These are phyloP conservation scores for Zymoseptoria ardabiliae DNA, from an alignment of 2,329 filamentous ascomycete genomes.

Conservation along the genomic window DNA sequence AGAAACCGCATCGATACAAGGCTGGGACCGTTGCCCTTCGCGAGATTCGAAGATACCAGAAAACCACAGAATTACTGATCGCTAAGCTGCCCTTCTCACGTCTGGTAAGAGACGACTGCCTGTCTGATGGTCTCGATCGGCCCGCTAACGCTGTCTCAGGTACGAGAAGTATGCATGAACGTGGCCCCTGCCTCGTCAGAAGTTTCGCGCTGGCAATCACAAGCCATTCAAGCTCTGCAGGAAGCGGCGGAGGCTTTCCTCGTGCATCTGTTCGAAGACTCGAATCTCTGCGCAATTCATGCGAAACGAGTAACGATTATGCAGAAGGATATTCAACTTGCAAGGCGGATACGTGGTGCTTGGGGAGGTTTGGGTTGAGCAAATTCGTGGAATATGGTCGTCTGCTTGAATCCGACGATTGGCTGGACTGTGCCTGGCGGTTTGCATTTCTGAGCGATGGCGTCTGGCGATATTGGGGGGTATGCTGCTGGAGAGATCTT, in stretches of 20 bases:
- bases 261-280: conserved; percentile 96
- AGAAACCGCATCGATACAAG: conserved; percentile 36
- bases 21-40: conserved; percentile 84
- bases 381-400: background rate
- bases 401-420: background rate
- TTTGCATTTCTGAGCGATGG: conserved; percentile 15
- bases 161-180: conserved; percentile 93
- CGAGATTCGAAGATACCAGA: conserved; percentile 98
- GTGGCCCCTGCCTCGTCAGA: conserved; percentile 62
- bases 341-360: conserved; percentile 83
- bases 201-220: conserved; percentile 94
- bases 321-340: conserved; percentile 94
- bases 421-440: background rate
- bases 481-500: background rate
- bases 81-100: conserved; percentile 97
- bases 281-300: conserved; percentile 97
- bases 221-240: conserved; percentile 92
- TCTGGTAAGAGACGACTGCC: conserved; percentile 47
- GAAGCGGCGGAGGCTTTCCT: conserved; percentile 99
- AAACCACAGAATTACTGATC: conserved; percentile 91
- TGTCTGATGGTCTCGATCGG: background rate
- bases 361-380: conserved; percentile 33
- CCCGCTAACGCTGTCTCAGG: conserved; percentile 23
- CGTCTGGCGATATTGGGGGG: conserved; percentile 17
- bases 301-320: conserved; percentile 99